Evolutionary conservation across 2,329 filamentous ascomycete species (phyloP), one percentile per base, ranked within the genome.

Genomic region (Monilinia aucupariae): DNA sequence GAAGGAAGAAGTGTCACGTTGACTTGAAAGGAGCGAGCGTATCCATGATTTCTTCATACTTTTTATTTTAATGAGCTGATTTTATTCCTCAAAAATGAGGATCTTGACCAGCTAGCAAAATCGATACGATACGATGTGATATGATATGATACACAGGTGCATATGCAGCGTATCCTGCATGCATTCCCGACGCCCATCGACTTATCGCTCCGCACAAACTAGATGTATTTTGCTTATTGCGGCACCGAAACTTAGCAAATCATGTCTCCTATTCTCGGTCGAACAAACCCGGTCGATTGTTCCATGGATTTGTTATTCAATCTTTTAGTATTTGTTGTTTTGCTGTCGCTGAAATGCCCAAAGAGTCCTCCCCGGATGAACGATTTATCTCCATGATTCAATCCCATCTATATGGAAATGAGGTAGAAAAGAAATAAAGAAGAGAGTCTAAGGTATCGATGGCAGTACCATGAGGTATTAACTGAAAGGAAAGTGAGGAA

Each of bases 81-180:
- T 45, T 25, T 4, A 22, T 15, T 22, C 32, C 32, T 53, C 51
- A 25, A 37, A 34, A 34, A 15, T 9, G 51, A 37, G 12, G n/a
- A 25, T 25, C 32, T 34, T 45, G 10, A 59, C 32, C 34, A 37
- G n/a, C 17, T 47, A 59, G 32, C 20, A 32, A 37, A 59, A 48
- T 30, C 8, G 45, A 39, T 39, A 39, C 37, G 30, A 48, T 59
- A 10, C 48, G 43, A 20, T 59, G 25, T 43, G 34, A n/a, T 54
- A 20, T 59, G 45, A 39, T 59, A 59, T 59, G 56, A 39, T 59
- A 59, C 45, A 59, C 22, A 25, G 37, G 39, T 59, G 45, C 56
- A 39, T n/a, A 50, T 59, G 45, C 56, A 50, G 56, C 22, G 6
- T 27, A 25, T 15, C 34, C 55, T 59, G 56, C 56, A 59, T 27